Evolutionary conservation across 768 basidiomycete species (phyloP).

Genomic region (Leccinum subgranulosum): DNA sequence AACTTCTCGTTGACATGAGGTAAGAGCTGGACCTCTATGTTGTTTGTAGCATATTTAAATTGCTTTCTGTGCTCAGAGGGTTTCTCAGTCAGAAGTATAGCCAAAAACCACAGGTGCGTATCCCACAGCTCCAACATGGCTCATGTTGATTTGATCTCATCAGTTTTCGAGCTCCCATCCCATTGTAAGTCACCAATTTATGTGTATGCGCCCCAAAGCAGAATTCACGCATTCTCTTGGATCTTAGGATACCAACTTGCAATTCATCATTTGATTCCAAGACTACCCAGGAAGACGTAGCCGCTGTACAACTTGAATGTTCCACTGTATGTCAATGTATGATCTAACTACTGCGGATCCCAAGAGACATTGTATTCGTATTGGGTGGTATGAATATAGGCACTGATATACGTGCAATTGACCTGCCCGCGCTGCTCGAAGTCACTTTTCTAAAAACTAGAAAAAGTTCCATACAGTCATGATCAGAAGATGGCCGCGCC

Average conservation of each 20-base stretch:
- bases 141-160: slow-evolving; percentile 6
- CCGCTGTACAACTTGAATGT: not conserved
- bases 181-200: slow-evolving; percentile 33
- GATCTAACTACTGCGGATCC: not conserved
- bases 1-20: slow-evolving; percentile 46
- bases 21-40: slow-evolving; percentile 15
- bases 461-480: no score
- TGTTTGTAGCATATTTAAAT: not conserved
- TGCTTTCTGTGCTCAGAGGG: slow-evolving; percentile 21
- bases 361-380: not conserved
- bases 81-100: slow-evolving; percentile 46
- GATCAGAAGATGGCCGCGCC: no score
- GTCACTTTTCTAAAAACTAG: no score
- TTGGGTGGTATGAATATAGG: not conserved
- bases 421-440: no score
- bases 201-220: not conserved
- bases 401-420: not conserved
- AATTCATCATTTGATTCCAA: slow-evolving; percentile 26
- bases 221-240: not conserved
- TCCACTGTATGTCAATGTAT: not conserved
- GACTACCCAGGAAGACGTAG: not conserved
- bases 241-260: slow-evolving; percentile 28
- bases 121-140: not conserved
- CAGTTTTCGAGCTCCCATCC: slow-evolving; percentile 43
- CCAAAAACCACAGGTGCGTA: slow-evolving; percentile 52